Evolutionary conservation across 345 rosid species (phyloP), one percentile per base, ranked within the genome.

Genomic region (Litchi chinensis): DNA sequence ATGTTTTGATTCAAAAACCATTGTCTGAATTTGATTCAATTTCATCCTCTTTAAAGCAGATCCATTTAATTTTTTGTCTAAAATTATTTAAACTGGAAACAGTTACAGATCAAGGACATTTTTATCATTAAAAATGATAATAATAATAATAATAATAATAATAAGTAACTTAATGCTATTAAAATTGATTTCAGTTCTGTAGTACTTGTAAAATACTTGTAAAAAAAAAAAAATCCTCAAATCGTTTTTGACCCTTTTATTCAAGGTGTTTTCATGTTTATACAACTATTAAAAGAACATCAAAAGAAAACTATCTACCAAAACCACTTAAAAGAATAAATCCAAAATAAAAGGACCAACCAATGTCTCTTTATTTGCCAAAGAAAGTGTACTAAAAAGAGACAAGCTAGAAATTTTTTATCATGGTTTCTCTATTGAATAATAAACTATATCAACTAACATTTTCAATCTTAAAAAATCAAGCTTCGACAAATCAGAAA

Each of bases 401-500:
- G 5, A 65, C 10, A 1, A 19, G 19, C 0, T 16, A 48, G 65
- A 74, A 64, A 74, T 60, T 10, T 26, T 64, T n/a, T n/a, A 22
- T 62, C 32, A 48, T 44, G 62, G 21, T 22, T 3, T 54, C 59
- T 74, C 52, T 6, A 46, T 62, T 78, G 71, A 64, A 64, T 71
- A 76, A 80, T 73, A 39, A 75, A 60, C 73, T 73, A 74, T 71
- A 75, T 70, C 78, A 68, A 74, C n/a, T 32, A 26, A 43, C 10
- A 48, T 66, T 50, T 76, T 52, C 75, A 77, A 50, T 66, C 76
- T 54, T 62, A 44, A 66, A 15, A 71, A 67, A 67, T 54, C 70
- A 83, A 78, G 68, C 78, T 76, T 77, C 85, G 82, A 83, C 77
- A 65, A 71, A 77, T 80, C 43, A 79, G 85, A 65, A 78, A 80